Evolutionary conservation across 257 asterid species (phyloP), one percentile per base, ranked within the genome.

Genomic region (Thymus mandschuricus): DNA sequence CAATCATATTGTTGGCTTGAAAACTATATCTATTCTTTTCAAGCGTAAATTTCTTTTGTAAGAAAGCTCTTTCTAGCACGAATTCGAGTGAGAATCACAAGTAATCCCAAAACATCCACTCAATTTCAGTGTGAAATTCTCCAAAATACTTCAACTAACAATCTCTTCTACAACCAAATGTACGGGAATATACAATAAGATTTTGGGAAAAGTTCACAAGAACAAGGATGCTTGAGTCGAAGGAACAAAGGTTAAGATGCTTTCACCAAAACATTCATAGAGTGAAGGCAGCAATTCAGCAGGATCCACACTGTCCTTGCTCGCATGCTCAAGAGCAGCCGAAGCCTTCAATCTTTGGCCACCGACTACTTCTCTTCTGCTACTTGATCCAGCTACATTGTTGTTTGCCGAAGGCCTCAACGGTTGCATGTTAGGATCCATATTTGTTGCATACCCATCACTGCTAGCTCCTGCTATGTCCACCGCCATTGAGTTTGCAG

Each of bases 191-290:
- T 57, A 57, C 40, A 56, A 35, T 7, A 38, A 38, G 41, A 38
- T 5, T 38, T 38, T 38, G 41, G 8, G 6, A 31, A 57, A 44
- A 58, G 57, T 75, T 87, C 86, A 94, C 68, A 89, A 71, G 87
- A 94, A 89, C 40, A 86, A 55, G 2, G 84, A 86, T 52, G 81
- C 73, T 44, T 82, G 92, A 3, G 96, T 91, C 2, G 87, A 75
- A 64, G 95, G 98, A 60, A 84, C 85, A 68, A 88, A 94, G 13
- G 84, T 71, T 30, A 89, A 44, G 88, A 91, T 86, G 82, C 92
- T 87, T 69, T 94, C 98, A 49, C 99, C 99, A 77, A 95, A 89
- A 71, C 80, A 72, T 10, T 92, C 93, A 28, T 63, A 80, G 66
- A 88, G 75, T 62, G 56, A 58, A n/a, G 91, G 95, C 73, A 89